Conservation (phyloP, 2,329 filamentous ascomycete species). For the Ophiostoma australiae region DNA sequence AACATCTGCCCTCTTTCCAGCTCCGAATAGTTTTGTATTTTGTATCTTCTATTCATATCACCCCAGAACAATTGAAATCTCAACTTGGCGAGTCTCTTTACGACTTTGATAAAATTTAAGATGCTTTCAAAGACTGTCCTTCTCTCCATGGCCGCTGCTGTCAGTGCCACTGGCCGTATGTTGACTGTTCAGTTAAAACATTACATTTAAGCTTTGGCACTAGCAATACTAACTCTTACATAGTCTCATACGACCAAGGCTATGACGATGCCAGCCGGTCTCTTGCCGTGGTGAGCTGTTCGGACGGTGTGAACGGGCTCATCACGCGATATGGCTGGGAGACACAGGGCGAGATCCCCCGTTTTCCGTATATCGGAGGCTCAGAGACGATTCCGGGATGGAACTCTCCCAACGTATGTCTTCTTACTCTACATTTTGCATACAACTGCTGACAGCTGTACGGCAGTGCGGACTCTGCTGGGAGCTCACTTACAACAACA, state of each 20-base stretch:
- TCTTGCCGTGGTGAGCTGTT: constrained; percentile 58
- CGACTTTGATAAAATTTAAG: not conserved
- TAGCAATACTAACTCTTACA: not conserved
- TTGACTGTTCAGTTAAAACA: not conserved
- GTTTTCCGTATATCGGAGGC: constrained; percentile 54
- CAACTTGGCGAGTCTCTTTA: not conserved
- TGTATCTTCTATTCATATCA: not conserved
- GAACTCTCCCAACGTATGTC: constrained; percentile 45
- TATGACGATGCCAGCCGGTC: constrained; percentile 60
- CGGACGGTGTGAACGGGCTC: constrained; percentile 62
- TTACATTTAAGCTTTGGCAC: not conserved
- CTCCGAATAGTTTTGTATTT: not conserved
- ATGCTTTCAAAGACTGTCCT: not conserved
- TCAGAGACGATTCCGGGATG: constrained; percentile 48
- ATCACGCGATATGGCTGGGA: constrained; percentile 57
- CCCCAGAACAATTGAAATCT: not conserved
- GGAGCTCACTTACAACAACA: constrained; percentile 48
- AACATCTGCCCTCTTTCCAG: not conserved
- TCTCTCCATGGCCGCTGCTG: constrained; percentile 10
- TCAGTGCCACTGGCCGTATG: not conserved
- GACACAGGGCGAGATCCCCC: constrained; percentile 47
- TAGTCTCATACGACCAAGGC: constrained; percentile 64
- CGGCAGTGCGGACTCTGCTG: constrained; percentile 58
- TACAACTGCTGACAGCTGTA: not conserved
- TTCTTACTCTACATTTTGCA: not conserved